Evolutionary conservation across 1,139 yeast species (phyloP), one percentile per base, ranked within the genome.

Genomic region (Yamadazyma membranifaciens): DNA sequence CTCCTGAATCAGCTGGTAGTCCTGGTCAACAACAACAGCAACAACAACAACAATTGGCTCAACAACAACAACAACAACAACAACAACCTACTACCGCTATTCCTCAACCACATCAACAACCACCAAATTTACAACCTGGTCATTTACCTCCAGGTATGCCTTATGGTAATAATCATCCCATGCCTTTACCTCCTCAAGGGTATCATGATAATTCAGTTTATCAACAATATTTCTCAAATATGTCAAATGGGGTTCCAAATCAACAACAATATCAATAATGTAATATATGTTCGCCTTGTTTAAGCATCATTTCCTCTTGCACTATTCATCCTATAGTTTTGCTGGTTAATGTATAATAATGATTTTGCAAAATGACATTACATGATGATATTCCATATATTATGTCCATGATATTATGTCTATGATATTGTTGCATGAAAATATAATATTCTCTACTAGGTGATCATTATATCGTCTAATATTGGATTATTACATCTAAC

Each of bases 191-290:
- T 33, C 55, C 53, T 11, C 53, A 51, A 34, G 57, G 51, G 20
- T 57, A 57, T 42, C 55, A 54, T 41, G 64, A 60, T 45, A 59
- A 57, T n/a, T 75, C 75, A 42, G 81, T 73, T 39, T 77, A 78
- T 52, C 81, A 79, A 57, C 81, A 78, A 49, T 80, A 79, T 57
- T 80, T 79, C 57, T 73, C 78, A 50, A 78, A 73, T 53, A 73
- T 77, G 62, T 79, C 74, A 48, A 63, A 70, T 49, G 72, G 71
- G 35, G 69, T 67, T 55, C 61, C 70, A 48, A 75, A 72, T 38
- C 71, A 70, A 57, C 74, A 69, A 45, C 70, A 63, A 44, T 64
- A 59, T 46, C 69, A 64, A 51, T 64, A 55, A 38, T 40, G 42
- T 45, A 31, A 39, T 40, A 44, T 41, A 36, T 40, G 43, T 42